A percentile compares a stretch with the other conserved stretches of the same genome.
Conservation (phyloP, 805 yeast genomes). For the Monosporozyma aquatica region DNA sequence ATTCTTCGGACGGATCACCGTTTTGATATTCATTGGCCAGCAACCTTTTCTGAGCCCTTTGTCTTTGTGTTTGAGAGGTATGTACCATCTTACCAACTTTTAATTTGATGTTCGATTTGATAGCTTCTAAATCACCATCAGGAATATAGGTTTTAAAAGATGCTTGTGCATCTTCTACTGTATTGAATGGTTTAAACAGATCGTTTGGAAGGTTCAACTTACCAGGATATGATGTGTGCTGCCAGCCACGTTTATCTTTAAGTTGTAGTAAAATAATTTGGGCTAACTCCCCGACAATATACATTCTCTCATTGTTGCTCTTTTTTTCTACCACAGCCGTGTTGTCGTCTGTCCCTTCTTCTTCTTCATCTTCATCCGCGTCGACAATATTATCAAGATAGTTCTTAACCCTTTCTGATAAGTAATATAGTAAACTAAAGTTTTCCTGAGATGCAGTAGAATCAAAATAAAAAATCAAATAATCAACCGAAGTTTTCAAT, state of each 20-base stretch:
- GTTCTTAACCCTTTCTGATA: constrained; percentile 72
- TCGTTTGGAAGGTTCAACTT: constrained; percentile 63
- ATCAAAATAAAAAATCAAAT: constrained; percentile 51
- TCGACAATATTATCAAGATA: constrained; percentile 47
- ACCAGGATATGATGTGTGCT: constrained; percentile 73
- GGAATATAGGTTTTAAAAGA: constrained; percentile 49
- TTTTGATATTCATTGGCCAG: constrained; percentile 19
- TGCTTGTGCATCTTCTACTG: constrained; percentile 48
- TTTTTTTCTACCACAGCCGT: no score
- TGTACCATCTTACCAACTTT: constrained; percentile 27
- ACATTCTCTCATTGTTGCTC: constrained; percentile 35
- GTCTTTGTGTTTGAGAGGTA: constrained; percentile 26
- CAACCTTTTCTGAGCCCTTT: constrained; percentile 24
- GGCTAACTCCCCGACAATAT: constrained; percentile 62
- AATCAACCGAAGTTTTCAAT: constrained; percentile 46
- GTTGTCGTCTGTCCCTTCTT: constrained; percentile 10
- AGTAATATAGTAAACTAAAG: constrained; percentile 61
- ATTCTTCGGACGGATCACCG: constrained; percentile 7
- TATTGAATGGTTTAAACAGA: constrained; percentile 51
- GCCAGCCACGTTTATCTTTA: constrained; percentile 56
- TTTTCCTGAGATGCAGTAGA: constrained; percentile 56
- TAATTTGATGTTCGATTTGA: constrained; percentile 29
- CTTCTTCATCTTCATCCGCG: constrained; percentile 28
- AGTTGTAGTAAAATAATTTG: constrained; percentile 55
- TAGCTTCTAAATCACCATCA: constrained; percentile 34